Evolutionary conservation across 2,329 filamentous ascomycete genomes (phyloP).

Genomic region (Botrytis squamosa): DNA sequence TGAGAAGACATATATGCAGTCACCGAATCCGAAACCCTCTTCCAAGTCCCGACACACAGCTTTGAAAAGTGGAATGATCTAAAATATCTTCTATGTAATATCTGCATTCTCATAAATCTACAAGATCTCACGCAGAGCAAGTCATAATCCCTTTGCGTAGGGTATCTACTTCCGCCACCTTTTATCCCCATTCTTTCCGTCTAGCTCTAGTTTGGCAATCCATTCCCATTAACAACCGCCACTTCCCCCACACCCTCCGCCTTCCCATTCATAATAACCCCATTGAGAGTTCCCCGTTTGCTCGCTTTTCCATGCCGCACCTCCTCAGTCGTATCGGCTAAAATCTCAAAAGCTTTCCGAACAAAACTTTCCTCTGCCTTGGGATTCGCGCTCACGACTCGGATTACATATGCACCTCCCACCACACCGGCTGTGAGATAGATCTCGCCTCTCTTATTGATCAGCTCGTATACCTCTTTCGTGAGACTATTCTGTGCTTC

Average conservation of each 20-base stretch:
- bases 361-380: conserved; percentile 72
- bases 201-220: conserved; percentile 1
- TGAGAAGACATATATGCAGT: neutral
- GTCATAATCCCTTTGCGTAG: neutral
- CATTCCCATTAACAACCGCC: conserved; percentile 27
- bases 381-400: conserved; percentile 73
- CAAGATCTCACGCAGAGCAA: neutral
- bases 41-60: neutral
- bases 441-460: conserved; percentile 74
- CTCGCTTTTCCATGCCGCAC: conserved; percentile 27
- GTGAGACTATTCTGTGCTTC: conserved; percentile 66
- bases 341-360: conserved; percentile 68
- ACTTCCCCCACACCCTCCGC: conserved; percentile 24
- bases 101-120: neutral
- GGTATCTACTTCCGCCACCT: neutral
- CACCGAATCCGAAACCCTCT: too few species aligned
- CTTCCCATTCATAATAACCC: conserved; percentile 24
- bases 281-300: neutral
- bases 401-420: conserved; percentile 71
- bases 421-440: conserved; percentile 80
- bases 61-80: neutral
- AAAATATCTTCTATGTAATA: neutral
- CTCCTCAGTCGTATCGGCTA: conserved; percentile 51
- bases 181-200: neutral
- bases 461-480: conserved; percentile 69